Evolutionary conservation across 2,329 filamentous ascomycete species (phyloP), one percentile per base, ranked within the genome.

Genomic region (Arthrobotrys sinensis): DNA sequence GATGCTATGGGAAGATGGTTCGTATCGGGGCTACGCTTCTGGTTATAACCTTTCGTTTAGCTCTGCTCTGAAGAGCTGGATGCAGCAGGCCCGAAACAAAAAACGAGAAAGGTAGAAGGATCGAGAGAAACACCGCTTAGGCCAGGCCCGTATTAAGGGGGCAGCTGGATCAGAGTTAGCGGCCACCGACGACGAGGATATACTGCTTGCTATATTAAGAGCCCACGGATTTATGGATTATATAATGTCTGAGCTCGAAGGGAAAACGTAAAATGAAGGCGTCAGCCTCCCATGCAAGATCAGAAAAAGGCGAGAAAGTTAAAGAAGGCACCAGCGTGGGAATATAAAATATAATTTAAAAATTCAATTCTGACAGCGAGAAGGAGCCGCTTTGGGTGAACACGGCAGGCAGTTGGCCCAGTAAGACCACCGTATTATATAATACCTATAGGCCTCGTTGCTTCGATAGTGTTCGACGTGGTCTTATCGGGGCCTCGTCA

Each of bases 21-120:
- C 66, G 73, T 77, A 70, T 77, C 43, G 65, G 60, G 73, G 73
- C 48, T 57, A 77, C 73, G 60, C 66, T 77, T 77, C 73, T 70
- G 73, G 73, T 70, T 76, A 69, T 76, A 76, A 76, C 63, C 64
- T 68, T 68, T 76, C 64, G 71, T 69, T 76, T 76, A 76, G 64
- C 62, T 75, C 63, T 75, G 28, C 70, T 75, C 46, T 50, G 64
- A 55, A 52, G 64, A 76, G 71, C 64, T 63, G 55, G 64, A 40
- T 68, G 55, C 71, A 65, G 69, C 48, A 63, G 71, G 34, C 43
- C 24, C 60, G 12, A 12, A 48, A 48, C 48, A 64, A 4, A 48
- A 36, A 48, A 5, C n/a, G 16, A 50, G 16, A 48, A 64, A 21
- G 45, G 60, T 40, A 64, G 60, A 64, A 64, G 28, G 40, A 50